Conservation (phyloP, 1,284 basidiomycete species). For the Ganoderma resinaceum region DNA sequence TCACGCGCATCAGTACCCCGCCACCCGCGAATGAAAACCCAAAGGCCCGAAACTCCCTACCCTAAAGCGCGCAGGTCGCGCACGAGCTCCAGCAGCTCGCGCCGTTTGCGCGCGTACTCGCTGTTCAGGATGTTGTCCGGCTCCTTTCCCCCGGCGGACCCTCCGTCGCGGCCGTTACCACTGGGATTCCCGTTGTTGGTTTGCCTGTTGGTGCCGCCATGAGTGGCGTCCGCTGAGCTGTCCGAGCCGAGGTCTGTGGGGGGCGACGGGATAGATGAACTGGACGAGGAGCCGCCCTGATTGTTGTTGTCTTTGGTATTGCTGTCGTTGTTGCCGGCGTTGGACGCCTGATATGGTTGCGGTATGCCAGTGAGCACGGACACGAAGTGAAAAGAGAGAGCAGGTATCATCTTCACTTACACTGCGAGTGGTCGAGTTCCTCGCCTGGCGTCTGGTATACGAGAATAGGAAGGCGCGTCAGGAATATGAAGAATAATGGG, state of each 20-base stretch:
- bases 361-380: background rate
- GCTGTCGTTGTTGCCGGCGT: background rate
- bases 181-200: too few relatives aligned
- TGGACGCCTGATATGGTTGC: background rate
- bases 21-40: background rate
- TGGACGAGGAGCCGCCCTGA: background rate
- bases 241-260: too few relatives aligned
- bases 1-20: too few relatives aligned
- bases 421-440: too few relatives aligned
- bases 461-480: background rate
- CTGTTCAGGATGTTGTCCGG: conserved; percentile 5
- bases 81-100: conserved; percentile 53
- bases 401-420: background rate
- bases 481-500: background rate
- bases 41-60: conserved; percentile 36
- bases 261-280: background rate
- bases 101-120: conserved; percentile 54
- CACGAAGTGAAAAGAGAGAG: background rate
- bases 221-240: background rate
- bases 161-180: too few relatives aligned
- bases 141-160: background rate
- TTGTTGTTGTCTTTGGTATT: background rate
- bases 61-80: conserved; percentile 52
- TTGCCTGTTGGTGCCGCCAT: too few relatives aligned
- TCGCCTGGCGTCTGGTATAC: background rate